These are phyloP conservation scores for Arthrobotrys musiformis DNA, from an alignment of 2,329 filamentous ascomycete genomes.

Conservation along the genomic window DNA sequence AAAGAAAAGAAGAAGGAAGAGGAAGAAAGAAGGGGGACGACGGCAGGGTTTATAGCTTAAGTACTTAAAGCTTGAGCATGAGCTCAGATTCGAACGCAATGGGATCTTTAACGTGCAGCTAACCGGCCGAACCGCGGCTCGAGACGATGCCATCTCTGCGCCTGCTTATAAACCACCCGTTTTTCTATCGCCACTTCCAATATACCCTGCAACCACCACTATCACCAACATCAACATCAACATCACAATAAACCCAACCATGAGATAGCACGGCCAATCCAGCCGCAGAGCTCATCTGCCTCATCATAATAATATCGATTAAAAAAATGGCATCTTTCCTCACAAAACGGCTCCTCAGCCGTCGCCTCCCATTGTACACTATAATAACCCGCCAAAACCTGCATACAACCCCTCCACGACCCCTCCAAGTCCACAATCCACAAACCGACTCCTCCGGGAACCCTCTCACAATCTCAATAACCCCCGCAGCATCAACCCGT, in stretches of 20 bases:
- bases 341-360: constrained; percentile 3
- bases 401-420: not conserved
- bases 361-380: not conserved
- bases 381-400: constrained; percentile 5
- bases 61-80: not conserved
- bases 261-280: constrained; percentile 21
- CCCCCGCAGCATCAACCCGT: constrained; percentile 63
- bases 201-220: not conserved
- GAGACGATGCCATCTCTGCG: not conserved
- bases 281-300: not conserved
- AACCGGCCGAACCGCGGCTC: constrained; percentile 25
- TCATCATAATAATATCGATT: not conserved
- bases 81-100: no score
- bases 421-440: constrained; percentile 41
- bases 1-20: not conserved
- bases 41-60: constrained; percentile 9
- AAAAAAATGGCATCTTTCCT: not conserved
- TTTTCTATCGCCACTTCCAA: not conserved
- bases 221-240: not conserved
- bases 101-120: no score
- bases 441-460: constrained; percentile 58
- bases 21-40: not conserved
- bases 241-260: not conserved
- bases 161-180: constrained; percentile 38
- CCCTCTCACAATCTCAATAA: constrained; percentile 58